These are phyloP conservation scores for Suillus hirtellus DNA, from an alignment of 768 basidiomycete genomes.

Conservation along the genomic window DNA sequence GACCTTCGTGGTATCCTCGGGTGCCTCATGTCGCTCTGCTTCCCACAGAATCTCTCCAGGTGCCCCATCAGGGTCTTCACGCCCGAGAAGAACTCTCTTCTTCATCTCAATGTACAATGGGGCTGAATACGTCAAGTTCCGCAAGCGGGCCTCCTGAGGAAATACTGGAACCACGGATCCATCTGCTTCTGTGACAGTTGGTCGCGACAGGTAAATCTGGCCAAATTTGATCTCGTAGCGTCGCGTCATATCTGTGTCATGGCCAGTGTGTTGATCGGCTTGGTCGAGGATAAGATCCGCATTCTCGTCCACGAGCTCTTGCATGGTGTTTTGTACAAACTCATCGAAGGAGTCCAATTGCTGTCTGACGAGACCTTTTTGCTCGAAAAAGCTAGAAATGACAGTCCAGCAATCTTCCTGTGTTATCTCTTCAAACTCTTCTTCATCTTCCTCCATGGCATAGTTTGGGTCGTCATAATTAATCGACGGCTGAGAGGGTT, in stretches of 20 bases:
- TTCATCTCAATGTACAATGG: constrained; percentile 95
- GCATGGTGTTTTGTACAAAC: constrained; percentile 99
- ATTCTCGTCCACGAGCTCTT: constrained; percentile 97
- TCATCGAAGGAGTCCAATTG: constrained; percentile 99
- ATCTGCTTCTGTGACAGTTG: constrained; percentile 94
- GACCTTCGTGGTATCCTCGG: constrained; percentile 76
- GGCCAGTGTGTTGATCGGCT: constrained; percentile 92
- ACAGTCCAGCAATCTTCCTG: constrained; percentile 96
- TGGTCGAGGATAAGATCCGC: constrained; percentile 95
- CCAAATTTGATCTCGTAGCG: constrained; percentile 98
- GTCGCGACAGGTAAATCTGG: constrained; percentile 95
- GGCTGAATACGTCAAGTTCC: constrained; percentile 95
- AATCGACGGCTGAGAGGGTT: constrained; percentile 46
- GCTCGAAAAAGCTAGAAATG: constrained; percentile 94
- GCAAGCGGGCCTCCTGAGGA: constrained; percentile 92
- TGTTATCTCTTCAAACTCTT: constrained; percentile 76
- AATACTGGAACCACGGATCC: constrained; percentile 92
- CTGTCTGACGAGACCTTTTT: constrained; percentile 96
- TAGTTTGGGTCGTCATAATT: constrained; percentile 62
- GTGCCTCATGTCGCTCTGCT: constrained; percentile 61
- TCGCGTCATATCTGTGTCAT: constrained; percentile 76
- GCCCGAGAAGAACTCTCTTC: constrained; percentile 78
- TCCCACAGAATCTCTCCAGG: constrained; percentile 83
- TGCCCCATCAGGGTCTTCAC: constrained; percentile 77
- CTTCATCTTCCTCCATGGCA: constrained; percentile 53